A percentile compares a stretch with the other conserved stretches of the same genome.
phyloP scores from a whole-genome alignment of 1,284 basidiomycete genomes.

The Melampsora americana region DNA sequence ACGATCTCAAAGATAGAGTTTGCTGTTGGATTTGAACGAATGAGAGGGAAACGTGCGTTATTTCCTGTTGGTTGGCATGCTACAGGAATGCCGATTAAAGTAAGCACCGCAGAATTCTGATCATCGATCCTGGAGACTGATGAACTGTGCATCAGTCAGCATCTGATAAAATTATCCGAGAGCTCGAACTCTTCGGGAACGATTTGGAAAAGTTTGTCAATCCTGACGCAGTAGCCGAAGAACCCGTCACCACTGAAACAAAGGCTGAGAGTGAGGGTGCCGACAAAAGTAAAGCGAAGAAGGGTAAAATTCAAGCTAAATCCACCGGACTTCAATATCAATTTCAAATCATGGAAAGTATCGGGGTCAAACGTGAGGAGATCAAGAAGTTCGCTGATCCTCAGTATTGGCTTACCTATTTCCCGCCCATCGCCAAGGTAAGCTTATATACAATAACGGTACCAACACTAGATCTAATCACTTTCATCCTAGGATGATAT shows the following conservation, averaged over 20 bases:
- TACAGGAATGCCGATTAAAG: constrained; percentile 98
- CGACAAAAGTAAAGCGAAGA: constrained; percentile 71
- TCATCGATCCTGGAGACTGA: constrained; percentile 40
- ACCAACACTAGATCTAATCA: neutral
- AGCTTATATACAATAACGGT: constrained; percentile 48
- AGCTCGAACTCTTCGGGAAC: constrained; percentile 91
- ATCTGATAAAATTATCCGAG: constrained; percentile 93
- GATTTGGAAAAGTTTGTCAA: constrained; percentile 67
- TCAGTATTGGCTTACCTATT: constrained; percentile 85
- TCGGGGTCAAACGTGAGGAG: constrained; percentile 73
- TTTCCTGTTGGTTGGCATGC: constrained; percentile 96
- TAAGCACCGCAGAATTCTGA: constrained; percentile 55
- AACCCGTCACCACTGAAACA: constrained; percentile 43
- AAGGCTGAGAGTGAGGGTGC: constrained; percentile 50
- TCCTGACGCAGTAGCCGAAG: constrained; percentile 42
- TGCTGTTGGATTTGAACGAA: constrained; percentile 86
- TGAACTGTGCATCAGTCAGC: constrained; percentile 59
- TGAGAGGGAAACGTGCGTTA: constrained; percentile 89
- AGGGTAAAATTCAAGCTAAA: constrained; percentile 92
- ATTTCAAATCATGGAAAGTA: constrained; percentile 91
- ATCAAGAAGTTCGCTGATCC: constrained; percentile 97
- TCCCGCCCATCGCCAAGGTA: constrained; percentile 90
- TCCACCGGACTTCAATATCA: constrained; percentile 92
- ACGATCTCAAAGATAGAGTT: constrained; percentile 99
- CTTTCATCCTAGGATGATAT: constrained; percentile 66